phyloP scores from a whole-genome alignment of 805 yeast species.

The Lipomyces orientalis region DNA sequence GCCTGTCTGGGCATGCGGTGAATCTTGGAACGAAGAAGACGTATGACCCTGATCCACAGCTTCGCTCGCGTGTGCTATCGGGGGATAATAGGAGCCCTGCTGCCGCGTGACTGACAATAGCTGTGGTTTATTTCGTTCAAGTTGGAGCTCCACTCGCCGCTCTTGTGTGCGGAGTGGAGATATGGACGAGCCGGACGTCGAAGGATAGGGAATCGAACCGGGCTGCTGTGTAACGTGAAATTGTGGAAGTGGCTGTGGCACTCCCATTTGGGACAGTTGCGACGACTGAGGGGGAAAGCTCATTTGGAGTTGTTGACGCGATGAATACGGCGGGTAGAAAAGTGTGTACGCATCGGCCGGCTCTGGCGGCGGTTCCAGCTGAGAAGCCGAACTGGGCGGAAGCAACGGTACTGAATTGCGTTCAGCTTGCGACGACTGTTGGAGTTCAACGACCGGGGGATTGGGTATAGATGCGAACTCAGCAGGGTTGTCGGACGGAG shows the following conservation, averaged over 20 bases:
- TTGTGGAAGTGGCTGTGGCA: neutral
- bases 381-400: neutral
- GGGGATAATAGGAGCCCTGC: neutral
- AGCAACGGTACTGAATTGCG: neutral
- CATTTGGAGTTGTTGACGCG: neutral
- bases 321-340: neutral
- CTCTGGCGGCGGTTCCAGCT: neutral
- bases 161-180: constrained; percentile 15
- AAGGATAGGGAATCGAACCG: neutral
- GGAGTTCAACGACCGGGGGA: neutral
- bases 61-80: neutral
- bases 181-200: neutral
- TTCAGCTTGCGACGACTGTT: neutral
- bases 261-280: neutral
- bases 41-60: neutral
- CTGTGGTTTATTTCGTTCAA: neutral
- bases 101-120: neutral
- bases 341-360: neutral
- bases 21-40: neutral
- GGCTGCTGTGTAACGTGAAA: neutral
- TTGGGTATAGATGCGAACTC: neutral
- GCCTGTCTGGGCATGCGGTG: neutral
- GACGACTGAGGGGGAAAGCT: neutral
- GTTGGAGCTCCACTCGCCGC: constrained; percentile 4
- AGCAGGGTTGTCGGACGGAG: neutral